Conservation (phyloP, 495 filamentous ascomycete genomes). For the Aspergillus panamensis region DNA sequence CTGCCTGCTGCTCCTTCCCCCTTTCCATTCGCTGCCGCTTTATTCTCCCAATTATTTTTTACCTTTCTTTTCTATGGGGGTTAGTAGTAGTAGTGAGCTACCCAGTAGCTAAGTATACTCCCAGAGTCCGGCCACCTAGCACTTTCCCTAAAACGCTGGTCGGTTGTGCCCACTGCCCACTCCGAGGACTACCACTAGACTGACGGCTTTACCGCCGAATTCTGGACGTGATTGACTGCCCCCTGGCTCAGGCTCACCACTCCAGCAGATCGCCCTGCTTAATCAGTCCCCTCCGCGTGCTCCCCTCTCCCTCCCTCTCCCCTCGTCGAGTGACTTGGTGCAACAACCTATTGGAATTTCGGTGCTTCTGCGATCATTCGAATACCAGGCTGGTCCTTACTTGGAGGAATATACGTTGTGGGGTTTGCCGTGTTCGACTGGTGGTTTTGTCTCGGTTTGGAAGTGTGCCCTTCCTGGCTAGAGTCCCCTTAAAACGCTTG, state of each 20-base stretch:
- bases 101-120: too few species aligned
- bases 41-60: not conserved
- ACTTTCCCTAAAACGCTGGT: slow-evolving; percentile 1
- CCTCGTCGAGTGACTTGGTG: slow-evolving; percentile 14
- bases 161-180: slow-evolving; percentile 1
- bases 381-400: slow-evolving; percentile 24
- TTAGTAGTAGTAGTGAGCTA: not conserved
- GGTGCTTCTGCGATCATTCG: slow-evolving; percentile 8
- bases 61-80: not conserved
- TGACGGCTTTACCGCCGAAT: slow-evolving; percentile 11
- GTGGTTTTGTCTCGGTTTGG: slow-evolving; percentile 18
- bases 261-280: slow-evolving; percentile 19
- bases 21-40: not conserved
- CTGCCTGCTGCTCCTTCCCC: not conserved
- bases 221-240: slow-evolving; percentile 5
- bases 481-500: slow-evolving; percentile 26
- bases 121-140: not conserved
- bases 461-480: slow-evolving; percentile 25
- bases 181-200: too few species aligned
- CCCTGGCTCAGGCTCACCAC: slow-evolving; percentile 15
- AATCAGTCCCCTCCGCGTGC: slow-evolving; percentile 15
- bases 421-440: slow-evolving; percentile 4
- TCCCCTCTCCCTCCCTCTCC: slow-evolving; percentile 10
- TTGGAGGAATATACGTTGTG: slow-evolving; percentile 8
- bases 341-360: slow-evolving; percentile 12